These are phyloP conservation scores for Candolleomyces aberdarensis DNA, from an alignment of 768 basidiomycete genomes.

Conservation along the genomic window DNA sequence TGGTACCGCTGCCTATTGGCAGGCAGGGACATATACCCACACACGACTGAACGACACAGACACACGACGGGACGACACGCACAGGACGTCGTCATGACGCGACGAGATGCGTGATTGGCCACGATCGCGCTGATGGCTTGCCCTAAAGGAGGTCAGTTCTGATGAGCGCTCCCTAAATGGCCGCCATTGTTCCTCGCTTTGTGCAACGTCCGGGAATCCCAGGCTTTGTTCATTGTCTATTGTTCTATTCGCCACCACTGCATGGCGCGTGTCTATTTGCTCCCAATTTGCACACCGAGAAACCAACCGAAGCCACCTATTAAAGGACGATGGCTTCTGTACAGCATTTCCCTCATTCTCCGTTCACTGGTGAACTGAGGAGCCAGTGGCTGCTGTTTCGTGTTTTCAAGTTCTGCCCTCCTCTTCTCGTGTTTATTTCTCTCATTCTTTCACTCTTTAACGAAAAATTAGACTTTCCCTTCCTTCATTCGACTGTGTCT, in stretches of 20 bases:
- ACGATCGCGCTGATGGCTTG: too few relatives aligned
- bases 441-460: conserved; percentile 3
- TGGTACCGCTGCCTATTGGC: too few relatives aligned
- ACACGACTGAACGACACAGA: too few relatives aligned
- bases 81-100: too few relatives aligned
- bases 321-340: not conserved
- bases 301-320: not conserved
- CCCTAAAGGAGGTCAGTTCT: not conserved
- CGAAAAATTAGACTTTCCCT: conserved; percentile 1
- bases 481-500: not conserved
- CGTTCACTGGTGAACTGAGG: conserved; percentile 29
- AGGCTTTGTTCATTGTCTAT: conserved; percentile 10
- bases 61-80: too few relatives aligned
- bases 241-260: conserved; percentile 7
- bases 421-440: conserved; percentile 4
- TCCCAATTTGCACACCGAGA: not conserved
- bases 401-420: conserved; percentile 8
- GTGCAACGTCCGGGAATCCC: too few relatives aligned
- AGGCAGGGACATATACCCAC: too few relatives aligned
- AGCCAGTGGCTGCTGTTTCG: conserved; percentile 1
- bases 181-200: not conserved
- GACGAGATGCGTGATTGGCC: too few relatives aligned
- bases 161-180: not conserved
- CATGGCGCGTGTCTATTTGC: conserved; percentile 5
- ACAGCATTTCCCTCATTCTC: conserved; percentile 7